These are phyloP conservation scores for Wickerhamiella australiensis DNA, from an alignment of 805 yeast species.

Conservation along the genomic window DNA sequence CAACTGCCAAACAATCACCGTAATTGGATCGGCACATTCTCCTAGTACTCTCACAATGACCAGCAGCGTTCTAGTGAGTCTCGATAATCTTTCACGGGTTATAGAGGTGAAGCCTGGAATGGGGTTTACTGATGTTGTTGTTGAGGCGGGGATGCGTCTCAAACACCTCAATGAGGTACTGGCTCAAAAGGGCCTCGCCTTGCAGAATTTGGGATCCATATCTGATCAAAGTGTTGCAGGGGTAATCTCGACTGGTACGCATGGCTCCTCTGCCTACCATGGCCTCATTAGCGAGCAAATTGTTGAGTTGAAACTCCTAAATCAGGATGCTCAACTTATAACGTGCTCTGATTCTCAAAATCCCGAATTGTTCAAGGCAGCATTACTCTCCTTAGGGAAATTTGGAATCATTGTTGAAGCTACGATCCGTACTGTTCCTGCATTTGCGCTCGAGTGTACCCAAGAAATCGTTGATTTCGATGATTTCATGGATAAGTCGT, in stretches of 20 bases:
- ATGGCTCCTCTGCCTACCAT: conserved; percentile 88
- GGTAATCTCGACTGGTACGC: conserved; percentile 93
- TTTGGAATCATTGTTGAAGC: conserved; percentile 81
- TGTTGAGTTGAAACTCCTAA: conserved; percentile 62
- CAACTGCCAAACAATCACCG: conserved; percentile 53
- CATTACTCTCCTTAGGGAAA: conserved; percentile 75
- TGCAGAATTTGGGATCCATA: conserved; percentile 88
- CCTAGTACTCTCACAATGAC: conserved; percentile 89
- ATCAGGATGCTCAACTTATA: conserved; percentile 62
- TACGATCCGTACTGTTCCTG: conserved; percentile 73
- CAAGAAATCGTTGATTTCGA: conserved; percentile 76
- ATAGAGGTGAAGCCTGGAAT: conserved; percentile 37
- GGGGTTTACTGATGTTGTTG: conserved; percentile 79
- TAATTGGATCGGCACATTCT: conserved; percentile 90
- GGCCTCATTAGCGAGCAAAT: conserved; percentile 82
- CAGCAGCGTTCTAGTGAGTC: conserved; percentile 72
- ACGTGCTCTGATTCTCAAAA: conserved; percentile 54
- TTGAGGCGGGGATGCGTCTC: conserved; percentile 85
- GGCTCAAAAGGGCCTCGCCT: conserved; percentile 53
- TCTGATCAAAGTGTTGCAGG: conserved; percentile 92
- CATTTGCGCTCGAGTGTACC: conserved; percentile 63
- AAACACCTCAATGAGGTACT: conserved; percentile 60
- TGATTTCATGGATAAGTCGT: conserved; percentile 46
- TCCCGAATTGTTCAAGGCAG: conserved; percentile 63
- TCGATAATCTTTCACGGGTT: conserved; percentile 61